These are phyloP conservation scores for Psilocybe tampanensis DNA, from an alignment of 768 basidiomycete genomes.

Conservation along the genomic window DNA sequence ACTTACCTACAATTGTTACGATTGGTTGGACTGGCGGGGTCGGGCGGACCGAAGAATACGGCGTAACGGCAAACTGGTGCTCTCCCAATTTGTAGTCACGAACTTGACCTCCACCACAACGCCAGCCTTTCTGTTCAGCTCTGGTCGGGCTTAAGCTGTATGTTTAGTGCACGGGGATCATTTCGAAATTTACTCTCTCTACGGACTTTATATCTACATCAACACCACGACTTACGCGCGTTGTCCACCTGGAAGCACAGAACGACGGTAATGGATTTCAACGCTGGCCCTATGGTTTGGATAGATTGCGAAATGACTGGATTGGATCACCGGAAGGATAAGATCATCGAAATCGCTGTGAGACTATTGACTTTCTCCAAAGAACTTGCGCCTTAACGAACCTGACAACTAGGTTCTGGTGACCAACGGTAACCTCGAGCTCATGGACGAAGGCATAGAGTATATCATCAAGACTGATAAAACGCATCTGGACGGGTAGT, in stretches of 20 bases:
- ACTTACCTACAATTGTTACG: no score
- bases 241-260: background rate
- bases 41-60: no score
- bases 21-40: no score
- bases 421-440: conserved; percentile 80
- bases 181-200: background rate
- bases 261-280: conserved; percentile 30
- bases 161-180: background rate
- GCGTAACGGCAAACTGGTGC: no score
- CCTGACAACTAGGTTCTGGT: conserved; percentile 65
- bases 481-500: conserved; percentile 66
- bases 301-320: conserved; percentile 92
- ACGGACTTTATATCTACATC: background rate
- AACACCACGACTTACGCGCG: background rate
- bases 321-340: conserved; percentile 64
- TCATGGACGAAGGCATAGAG: conserved; percentile 80
- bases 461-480: conserved; percentile 79
- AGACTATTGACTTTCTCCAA: conserved; percentile 14
- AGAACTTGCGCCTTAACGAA: background rate
- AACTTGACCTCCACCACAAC: no score
- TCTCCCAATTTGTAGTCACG: no score
- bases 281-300: conserved; percentile 77
- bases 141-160: background rate
- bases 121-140: background rate
- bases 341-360: conserved; percentile 81